A percentile compares a stretch with the other conserved stretches of the same genome.
Conservation (phyloP, 306 rosid genomes). For the Lathyrus aphaca region DNA sequence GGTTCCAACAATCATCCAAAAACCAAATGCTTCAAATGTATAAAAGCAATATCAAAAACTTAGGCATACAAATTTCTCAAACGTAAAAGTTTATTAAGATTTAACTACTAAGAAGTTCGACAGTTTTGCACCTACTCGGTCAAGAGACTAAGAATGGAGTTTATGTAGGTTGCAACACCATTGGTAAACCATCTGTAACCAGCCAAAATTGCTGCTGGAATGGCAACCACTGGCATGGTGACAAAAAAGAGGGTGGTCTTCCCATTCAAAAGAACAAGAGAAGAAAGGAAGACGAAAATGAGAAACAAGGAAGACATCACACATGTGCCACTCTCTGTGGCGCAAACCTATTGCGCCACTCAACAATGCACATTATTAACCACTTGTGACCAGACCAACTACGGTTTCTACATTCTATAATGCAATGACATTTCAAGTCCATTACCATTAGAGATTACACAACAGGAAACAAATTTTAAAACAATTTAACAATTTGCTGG, state of each 20-base stretch:
- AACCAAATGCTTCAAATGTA: neutral
- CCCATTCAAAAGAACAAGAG: conserved; percentile 14
- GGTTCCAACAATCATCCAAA: conserved; percentile 2
- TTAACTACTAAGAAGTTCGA: conserved; percentile 14
- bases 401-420: conserved; percentile 26
- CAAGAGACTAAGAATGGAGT: conserved; percentile 18
- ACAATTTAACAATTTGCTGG: neutral
- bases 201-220: conserved; percentile 17
- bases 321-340: neutral
- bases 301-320: conserved; percentile 13
- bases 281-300: conserved; percentile 6
- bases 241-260: conserved; percentile 21
- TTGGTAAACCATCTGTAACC: conserved; percentile 10
- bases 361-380: conserved; percentile 9
- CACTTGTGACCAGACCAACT: neutral
- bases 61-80: neutral
- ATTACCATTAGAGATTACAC: conserved; percentile 8
- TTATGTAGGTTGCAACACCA: neutral
- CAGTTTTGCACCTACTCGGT: neutral
- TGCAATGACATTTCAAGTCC: conserved; percentile 5
- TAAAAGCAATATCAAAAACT: conserved; percentile 13
- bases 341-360: conserved; percentile 6
- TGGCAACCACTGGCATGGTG: conserved; percentile 3
- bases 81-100: neutral
- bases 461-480: conserved; percentile 15